A percentile compares a stretch with the other conserved stretches of the same genome.
phyloP scores from a whole-genome alignment of 2,329 filamentous ascomycete genomes.

The Colletotrichum camelliae region DNA sequence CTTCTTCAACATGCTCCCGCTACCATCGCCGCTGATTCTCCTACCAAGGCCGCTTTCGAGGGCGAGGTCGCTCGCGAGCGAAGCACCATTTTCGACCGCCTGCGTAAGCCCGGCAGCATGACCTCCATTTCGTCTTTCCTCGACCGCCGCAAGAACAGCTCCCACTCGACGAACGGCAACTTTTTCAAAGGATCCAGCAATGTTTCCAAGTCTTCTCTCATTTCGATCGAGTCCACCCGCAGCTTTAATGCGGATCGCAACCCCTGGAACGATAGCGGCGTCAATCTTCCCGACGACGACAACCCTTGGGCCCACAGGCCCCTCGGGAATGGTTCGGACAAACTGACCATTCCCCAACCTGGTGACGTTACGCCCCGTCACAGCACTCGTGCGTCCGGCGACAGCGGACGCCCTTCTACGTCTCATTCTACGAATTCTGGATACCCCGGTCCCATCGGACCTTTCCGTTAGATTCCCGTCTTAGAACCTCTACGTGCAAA shows the following conservation, averaged over 20 bases:
- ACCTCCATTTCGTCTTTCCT: constrained; percentile 95
- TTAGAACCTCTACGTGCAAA: constrained; percentile 57
- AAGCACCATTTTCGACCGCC: constrained; percentile 85
- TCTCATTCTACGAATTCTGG: constrained; percentile 95
- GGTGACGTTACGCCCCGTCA: constrained; percentile 87
- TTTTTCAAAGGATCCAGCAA: constrained; percentile 94
- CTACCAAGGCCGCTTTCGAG: constrained; percentile 82
- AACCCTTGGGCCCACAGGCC: constrained; percentile 68
- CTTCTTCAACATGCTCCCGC: constrained; percentile 90
- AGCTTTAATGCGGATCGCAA: constrained; percentile 92
- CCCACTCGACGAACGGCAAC: constrained; percentile 78
- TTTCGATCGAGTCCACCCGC: constrained; percentile 93
- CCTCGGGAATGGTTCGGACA: constrained; percentile 70
- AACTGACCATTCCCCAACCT: constrained; percentile 70
- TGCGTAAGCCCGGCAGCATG: constrained; percentile 94
- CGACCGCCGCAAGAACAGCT: constrained; percentile 92
- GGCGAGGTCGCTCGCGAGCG: constrained; percentile 82
- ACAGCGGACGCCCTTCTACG: constrained; percentile 91
- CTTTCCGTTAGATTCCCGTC: constrained; percentile 77
- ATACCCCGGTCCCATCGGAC: constrained; percentile 92
- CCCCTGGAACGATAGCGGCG: constrained; percentile 97
- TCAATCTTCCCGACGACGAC: constrained; percentile 92
- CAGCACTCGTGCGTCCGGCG: constrained; percentile 81
- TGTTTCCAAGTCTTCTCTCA: constrained; percentile 92
- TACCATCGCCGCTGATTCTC: constrained; percentile 82